These are phyloP conservation scores for Boletus tomentosulus DNA, from an alignment of 768 basidiomycete genomes.

Conservation along the genomic window DNA sequence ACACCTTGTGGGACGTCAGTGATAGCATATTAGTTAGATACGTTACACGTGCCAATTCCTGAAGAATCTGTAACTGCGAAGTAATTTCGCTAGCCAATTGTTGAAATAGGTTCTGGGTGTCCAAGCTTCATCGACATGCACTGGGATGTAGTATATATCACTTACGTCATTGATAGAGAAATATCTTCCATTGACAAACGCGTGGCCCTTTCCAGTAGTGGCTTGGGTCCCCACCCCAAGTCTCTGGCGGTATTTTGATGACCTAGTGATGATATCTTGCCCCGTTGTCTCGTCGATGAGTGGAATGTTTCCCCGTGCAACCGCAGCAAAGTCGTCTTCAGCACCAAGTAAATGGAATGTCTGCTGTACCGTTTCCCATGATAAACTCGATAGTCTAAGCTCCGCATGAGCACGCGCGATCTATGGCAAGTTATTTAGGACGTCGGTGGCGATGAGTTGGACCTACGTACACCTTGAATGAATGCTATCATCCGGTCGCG, in stretches of 20 bases:
- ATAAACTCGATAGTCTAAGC: constrained; percentile 30
- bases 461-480: constrained; percentile 43
- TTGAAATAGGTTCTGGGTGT: constrained; percentile 22
- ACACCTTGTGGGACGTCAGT: constrained; percentile 41
- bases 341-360: constrained; percentile 37
- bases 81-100: constrained; percentile 42
- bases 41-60: constrained; percentile 55
- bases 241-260: constrained; percentile 52
- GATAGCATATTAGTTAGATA: not conserved
- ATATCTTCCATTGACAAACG: constrained; percentile 88
- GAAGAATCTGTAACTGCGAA: constrained; percentile 62
- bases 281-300: constrained; percentile 25
- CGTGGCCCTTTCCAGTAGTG: constrained; percentile 51
- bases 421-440: constrained; percentile 23
- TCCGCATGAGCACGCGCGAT: constrained; percentile 36
- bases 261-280: constrained; percentile 39
- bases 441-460: not conserved
- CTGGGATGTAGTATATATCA: constrained; percentile 1
- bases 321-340: constrained; percentile 37
- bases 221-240: constrained; percentile 44
- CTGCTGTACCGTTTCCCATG: constrained; percentile 41
- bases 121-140: not conserved
- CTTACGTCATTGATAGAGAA: constrained; percentile 64
- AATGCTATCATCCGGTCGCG: constrained; percentile 59
- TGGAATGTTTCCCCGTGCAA: constrained; percentile 30